Evolutionary conservation across 768 basidiomycete species (phyloP), one percentile per base, ranked within the genome.

Genomic region (Serendipita sp.): DNA sequence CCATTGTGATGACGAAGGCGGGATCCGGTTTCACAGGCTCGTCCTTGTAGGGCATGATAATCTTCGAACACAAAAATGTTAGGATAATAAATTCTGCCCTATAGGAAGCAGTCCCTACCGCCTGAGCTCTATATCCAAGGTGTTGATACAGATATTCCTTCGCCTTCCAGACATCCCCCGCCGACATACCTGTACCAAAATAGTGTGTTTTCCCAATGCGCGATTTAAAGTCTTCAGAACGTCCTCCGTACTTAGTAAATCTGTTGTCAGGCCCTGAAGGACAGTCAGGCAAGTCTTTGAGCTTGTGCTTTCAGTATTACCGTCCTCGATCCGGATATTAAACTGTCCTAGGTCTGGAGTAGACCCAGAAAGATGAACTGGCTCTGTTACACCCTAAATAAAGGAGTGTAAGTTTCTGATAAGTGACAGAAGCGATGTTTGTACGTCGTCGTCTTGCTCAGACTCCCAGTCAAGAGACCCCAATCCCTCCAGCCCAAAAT

Each of bases 301-400:
- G 51, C 64, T 28, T 44, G 32, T 38, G n/a, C n/a, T 3, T 44
- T 44, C 44, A 30, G 16, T 66, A 76, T 65, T 64, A 91, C 90
- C 84, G 70, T 96, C 89, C 5, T 85, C 79, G 46, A 96, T 79
- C 23, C 86, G 81, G 66, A 98, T 80, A 16, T 77, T 79, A 71
- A 96, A 98, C 1, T 88, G 85, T 56, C 89, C 91, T 1, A 97
- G 77, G 44, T 90, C 86, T 1, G 86, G 83, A 1, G 90, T 81
- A 0, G 80, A 79, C 0, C 94, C 95, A 13, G 80, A 75, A 66
- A 96, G 82, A 36, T 78, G 80, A 65, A 93, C 74, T 23, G 83
- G 79, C 2, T 84, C 89, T 45, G 82, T 76, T 16, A 94, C 74
- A 2, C 92, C 93, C 90, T 94, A 38, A 8, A 52, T 45, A 36